A percentile compares a stretch with the other conserved stretches of the same genome.
These are phyloP conservation scores for Eucalyptus albens DNA, from an alignment of 345 rosid species.

Conservation along the genomic window DNA sequence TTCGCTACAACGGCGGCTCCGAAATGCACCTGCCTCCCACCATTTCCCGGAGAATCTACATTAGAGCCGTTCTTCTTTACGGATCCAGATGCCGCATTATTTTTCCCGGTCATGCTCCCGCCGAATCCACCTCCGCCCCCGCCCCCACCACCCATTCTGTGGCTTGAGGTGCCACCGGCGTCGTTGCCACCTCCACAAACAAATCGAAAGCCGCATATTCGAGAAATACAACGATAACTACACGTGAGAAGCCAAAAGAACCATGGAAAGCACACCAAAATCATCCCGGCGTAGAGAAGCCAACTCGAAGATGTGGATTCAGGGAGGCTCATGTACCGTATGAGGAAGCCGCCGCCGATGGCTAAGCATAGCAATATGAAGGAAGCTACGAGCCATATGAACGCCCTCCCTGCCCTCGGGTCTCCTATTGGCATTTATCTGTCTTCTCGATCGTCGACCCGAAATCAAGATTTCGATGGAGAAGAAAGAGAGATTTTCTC, in stretches of 20 bases:
- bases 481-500: background rate
- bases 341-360: slow-evolving; percentile 51
- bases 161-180: background rate
- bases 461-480: background rate
- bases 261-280: slow-evolving; percentile 78
- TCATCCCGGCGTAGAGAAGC: slow-evolving; percentile 47
- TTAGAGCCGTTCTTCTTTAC: background rate
- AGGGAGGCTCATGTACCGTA: slow-evolving; percentile 42
- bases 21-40: background rate
- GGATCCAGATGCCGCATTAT: background rate
- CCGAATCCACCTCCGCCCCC: background rate
- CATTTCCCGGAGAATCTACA: background rate
- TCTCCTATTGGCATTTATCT: slow-evolving; percentile 54
- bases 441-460: background rate
- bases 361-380: slow-evolving; percentile 28
- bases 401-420: slow-evolving; percentile 47
- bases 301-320: slow-evolving; percentile 18
- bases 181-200: slow-evolving; percentile 10
- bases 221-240: slow-evolving; percentile 46
- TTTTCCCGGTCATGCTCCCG: background rate
- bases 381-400: slow-evolving; percentile 47
- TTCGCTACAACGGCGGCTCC: background rate
- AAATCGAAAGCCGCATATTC: slow-evolving; percentile 48
- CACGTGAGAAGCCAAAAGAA: slow-evolving; percentile 57
- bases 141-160: background rate